These are phyloP conservation scores for Coniella vitis DNA, from an alignment of 2,329 filamentous ascomycete species.

Conservation along the genomic window DNA sequence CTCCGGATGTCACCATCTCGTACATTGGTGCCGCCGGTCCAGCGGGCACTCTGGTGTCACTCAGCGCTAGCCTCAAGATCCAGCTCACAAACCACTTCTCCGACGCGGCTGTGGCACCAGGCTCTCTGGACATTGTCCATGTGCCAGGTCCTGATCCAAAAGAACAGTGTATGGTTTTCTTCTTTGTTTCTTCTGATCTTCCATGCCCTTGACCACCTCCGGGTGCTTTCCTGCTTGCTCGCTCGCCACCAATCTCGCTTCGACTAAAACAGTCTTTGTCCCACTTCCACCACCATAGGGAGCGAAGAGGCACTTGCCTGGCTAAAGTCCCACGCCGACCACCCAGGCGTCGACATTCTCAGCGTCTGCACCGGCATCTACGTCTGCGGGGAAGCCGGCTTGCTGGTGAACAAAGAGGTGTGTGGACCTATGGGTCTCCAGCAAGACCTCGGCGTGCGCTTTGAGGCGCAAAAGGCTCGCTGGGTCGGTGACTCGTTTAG, in stretches of 20 bases:
- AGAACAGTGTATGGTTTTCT: slow-evolving; percentile 16
- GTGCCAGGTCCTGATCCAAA: slow-evolving; percentile 44
- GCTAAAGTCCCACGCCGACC: slow-evolving; percentile 33
- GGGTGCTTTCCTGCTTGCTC: not conserved
- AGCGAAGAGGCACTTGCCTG: slow-evolving; percentile 33
- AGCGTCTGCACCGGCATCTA: slow-evolving; percentile 46
- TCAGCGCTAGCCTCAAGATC: slow-evolving; percentile 35
- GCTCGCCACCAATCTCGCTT: too few relatives aligned
- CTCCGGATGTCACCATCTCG: slow-evolving; percentile 35
- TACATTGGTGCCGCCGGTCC: slow-evolving; percentile 36
- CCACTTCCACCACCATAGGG: not conserved
- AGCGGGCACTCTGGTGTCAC: slow-evolving; percentile 28
- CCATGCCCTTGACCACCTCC: not conserved
- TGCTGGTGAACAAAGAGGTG: slow-evolving; percentile 37
- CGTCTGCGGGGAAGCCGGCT: slow-evolving; percentile 40
- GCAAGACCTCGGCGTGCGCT: slow-evolving; percentile 30
- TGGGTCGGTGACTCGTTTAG: slow-evolving; percentile 40
- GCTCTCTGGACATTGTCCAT: slow-evolving; percentile 42
- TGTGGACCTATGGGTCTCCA: slow-evolving; percentile 42
- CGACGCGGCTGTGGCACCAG: slow-evolving; percentile 41
- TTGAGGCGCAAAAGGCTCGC: slow-evolving; percentile 26
- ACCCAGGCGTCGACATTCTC: slow-evolving; percentile 38
- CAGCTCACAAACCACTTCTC: slow-evolving; percentile 36
- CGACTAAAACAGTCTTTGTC: too few relatives aligned
- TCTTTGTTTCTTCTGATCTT: not conserved